Evolutionary conservation across 225 moss, liverwort and hornwort species (phyloP).

Genomic region (Neckera pumila): DNA sequence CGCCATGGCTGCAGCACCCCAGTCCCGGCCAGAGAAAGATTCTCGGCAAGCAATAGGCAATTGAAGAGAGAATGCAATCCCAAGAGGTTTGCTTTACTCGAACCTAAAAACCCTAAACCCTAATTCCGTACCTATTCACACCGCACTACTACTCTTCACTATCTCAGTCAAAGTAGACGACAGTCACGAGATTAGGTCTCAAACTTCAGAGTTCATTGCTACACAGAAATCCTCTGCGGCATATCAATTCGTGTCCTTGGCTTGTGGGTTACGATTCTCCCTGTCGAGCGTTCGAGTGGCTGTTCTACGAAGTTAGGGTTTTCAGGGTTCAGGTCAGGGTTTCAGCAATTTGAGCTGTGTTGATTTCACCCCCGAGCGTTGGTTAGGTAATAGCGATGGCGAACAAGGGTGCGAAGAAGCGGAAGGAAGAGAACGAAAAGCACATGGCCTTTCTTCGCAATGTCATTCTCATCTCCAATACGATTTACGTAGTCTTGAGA

Average conservation of each 20-base stretch:
- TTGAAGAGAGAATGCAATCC: neutral
- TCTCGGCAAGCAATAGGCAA: neutral
- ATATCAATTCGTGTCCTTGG: neutral
- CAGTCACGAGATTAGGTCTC: neutral
- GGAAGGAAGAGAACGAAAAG: slow-evolving; percentile 85
- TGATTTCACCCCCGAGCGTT: neutral
- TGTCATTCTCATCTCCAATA: slow-evolving; percentile 48
- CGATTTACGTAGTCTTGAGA: slow-evolving; percentile 10
- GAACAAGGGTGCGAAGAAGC: slow-evolving; percentile 96
- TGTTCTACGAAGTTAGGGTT: neutral
- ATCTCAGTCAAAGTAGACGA: neutral
- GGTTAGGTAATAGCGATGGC: slow-evolving; percentile 36
- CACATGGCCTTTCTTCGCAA: slow-evolving; percentile 56
- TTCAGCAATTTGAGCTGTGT: neutral
- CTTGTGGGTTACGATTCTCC: neutral
- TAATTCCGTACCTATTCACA: neutral
- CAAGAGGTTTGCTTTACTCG: neutral
- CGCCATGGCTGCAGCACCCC: slow-evolving; percentile 19
- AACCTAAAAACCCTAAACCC: slow-evolving; percentile 10
- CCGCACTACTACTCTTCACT: neutral
- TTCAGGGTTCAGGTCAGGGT: neutral
- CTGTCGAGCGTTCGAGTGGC: neutral
- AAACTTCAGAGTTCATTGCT: neutral
- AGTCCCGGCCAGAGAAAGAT: neutral
- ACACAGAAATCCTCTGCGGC: neutral